Percentiles rank a stretch among this genome's conserved stretches.
These are phyloP conservation scores for Bacidia gigantensis DNA, from an alignment of 495 filamentous ascomycete species.

Conservation along the genomic window DNA sequence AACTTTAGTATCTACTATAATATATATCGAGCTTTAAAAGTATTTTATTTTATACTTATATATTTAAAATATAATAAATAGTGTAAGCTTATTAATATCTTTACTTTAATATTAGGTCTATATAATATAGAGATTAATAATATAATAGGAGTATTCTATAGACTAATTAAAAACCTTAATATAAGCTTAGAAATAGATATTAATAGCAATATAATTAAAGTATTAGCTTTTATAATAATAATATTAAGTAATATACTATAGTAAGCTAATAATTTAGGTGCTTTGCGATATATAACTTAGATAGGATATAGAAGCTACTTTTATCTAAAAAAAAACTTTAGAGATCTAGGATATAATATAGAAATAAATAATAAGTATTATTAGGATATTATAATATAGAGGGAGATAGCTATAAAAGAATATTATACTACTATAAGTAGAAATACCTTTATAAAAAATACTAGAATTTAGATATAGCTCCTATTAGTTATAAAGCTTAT, in stretches of 20 bases:
- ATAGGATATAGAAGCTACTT: background rate
- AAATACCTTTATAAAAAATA: background rate
- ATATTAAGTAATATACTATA: constrained; percentile 4
- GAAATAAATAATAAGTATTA: background rate
- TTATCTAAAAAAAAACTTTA: background rate
- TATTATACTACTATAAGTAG: constrained; percentile 1
- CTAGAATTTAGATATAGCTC: background rate
- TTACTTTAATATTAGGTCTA: constrained; percentile 4
- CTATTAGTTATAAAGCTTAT: background rate
- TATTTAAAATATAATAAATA: constrained; percentile 6
- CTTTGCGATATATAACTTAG: constrained; percentile 5
- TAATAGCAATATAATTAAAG: constrained; percentile 2
- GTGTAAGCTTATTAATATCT: constrained; percentile 1
- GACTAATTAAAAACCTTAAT: constrained; percentile 1
- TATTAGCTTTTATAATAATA: constrained; percentile 2
- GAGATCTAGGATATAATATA: background rate
- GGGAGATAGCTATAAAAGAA: background rate
- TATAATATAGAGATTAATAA: constrained; percentile 6
- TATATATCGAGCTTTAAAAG: constrained; percentile 4
- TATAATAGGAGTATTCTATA: constrained; percentile 3
- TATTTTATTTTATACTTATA: constrained; percentile 1
- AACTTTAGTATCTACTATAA: constrained; percentile 2
- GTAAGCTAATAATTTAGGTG: constrained; percentile 2
- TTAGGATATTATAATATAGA: background rate
- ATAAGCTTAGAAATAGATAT: background rate